phyloP scores from a whole-genome alignment of 2,329 filamentous ascomycete species.

The Fusarium proliferatum region DNA sequence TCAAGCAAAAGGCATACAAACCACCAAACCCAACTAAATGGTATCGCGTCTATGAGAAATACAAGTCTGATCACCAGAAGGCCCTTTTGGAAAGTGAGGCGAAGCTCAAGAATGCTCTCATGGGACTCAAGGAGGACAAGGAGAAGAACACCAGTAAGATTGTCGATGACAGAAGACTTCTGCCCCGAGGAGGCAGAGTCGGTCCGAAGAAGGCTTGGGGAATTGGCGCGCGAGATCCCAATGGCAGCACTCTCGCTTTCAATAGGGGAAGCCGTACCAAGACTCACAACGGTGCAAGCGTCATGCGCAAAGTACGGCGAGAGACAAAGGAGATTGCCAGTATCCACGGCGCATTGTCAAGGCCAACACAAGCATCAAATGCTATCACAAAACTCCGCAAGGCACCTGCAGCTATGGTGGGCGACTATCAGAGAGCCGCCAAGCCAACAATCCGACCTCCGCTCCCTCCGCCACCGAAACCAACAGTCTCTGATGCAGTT shows the following conservation, averaged over 20 bases:
- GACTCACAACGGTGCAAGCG: conserved; percentile 61
- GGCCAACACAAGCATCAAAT: conserved; percentile 46
- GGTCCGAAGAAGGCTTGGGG: conserved; percentile 44
- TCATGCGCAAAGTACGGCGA: conserved; percentile 66
- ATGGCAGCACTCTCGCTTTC: conserved; percentile 55
- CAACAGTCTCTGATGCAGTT: conserved; percentile 38
- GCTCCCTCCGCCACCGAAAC: conserved; percentile 38
- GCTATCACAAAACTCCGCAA: conserved; percentile 55
- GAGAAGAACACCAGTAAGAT: conserved; percentile 68
- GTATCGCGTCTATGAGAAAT: conserved; percentile 80
- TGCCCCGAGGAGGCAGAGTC: conserved; percentile 57
- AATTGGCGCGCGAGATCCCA: conserved; percentile 43
- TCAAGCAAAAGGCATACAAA: conserved; percentile 69
- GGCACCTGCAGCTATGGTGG: conserved; percentile 66
- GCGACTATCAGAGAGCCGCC: conserved; percentile 61
- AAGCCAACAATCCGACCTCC: conserved; percentile 49
- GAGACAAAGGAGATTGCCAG: conserved; percentile 66
- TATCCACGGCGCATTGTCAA: conserved; percentile 59
- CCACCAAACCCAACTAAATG: conserved; percentile 77
- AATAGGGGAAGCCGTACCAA: conserved; percentile 63
- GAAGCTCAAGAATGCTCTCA: conserved; percentile 66
- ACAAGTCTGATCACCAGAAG: conserved; percentile 68
- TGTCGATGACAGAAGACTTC: conserved; percentile 60
- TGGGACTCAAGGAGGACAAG: conserved; percentile 67
- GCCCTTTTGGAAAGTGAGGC: conserved; percentile 70